Percentiles rank a stretch among this genome's conserved stretches.
These are phyloP conservation scores for Stellera chamaejasme DNA, from an alignment of 345 rosid genomes.

Conservation along the genomic window DNA sequence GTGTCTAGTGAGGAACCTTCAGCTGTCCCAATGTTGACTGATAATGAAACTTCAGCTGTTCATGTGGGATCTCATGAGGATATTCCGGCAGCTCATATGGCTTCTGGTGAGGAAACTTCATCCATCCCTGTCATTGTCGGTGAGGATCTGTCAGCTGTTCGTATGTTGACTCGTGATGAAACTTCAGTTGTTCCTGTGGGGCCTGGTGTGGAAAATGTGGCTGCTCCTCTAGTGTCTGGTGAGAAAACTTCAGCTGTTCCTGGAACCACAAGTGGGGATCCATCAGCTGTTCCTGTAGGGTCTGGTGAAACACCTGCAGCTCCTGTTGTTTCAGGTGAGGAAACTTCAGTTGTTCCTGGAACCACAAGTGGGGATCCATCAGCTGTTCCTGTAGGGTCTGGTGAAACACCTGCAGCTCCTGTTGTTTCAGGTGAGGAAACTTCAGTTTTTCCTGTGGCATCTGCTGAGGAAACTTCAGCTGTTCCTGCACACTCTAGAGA, in stretches of 20 bases:
- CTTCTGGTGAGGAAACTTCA: background rate
- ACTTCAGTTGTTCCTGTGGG: background rate
- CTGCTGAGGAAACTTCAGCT: slow-evolving; percentile 5
- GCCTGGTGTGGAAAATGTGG: background rate
- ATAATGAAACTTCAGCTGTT: background rate
- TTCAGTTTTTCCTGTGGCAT: background rate
- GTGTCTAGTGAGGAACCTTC: background rate
- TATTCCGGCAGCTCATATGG: slow-evolving; percentile 16
- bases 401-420: background rate
- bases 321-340: slow-evolving; percentile 26
- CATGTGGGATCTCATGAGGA: background rate
- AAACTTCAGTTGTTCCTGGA: slow-evolving; percentile 23
- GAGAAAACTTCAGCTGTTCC: background rate
- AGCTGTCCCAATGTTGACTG: background rate
- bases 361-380: slow-evolving; percentile 8
- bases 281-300: background rate
- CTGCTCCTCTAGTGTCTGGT: background rate
- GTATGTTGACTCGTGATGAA: background rate
- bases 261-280: background rate
- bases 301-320: slow-evolving; percentile 8
- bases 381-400: slow-evolving; percentile 20
- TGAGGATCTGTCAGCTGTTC: background rate
- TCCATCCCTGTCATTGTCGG: background rate
- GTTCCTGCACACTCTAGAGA: background rate
- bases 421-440: background rate